Evolutionary conservation across 768 basidiomycete species (phyloP).

Genomic region (Omphalotus guepiniiformis): DNA sequence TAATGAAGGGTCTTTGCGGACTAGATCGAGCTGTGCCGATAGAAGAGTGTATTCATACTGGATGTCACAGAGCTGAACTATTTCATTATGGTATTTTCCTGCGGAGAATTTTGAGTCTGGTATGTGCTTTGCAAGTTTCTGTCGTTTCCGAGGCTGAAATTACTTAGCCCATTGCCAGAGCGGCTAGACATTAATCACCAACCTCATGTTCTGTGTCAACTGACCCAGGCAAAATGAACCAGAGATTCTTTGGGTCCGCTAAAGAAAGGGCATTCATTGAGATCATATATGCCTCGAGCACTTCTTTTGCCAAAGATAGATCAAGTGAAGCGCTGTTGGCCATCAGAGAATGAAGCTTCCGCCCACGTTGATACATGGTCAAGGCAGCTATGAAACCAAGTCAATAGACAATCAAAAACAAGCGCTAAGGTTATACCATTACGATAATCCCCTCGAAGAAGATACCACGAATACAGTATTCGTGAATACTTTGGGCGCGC

Average conservation of each 20-base stretch:
- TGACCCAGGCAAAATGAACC: slow-evolving; percentile 67
- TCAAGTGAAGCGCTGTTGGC: slow-evolving; percentile 32
- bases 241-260: slow-evolving; percentile 75
- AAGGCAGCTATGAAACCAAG: slow-evolving; percentile 58
- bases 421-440: slow-evolving; percentile 57
- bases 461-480: slow-evolving; percentile 94
- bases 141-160: slow-evolving; percentile 61
- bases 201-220: slow-evolving; percentile 44
- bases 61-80: slow-evolving; percentile 77
- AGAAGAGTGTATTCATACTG: slow-evolving; percentile 74
- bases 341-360: slow-evolving; percentile 64
- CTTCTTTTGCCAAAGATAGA: slow-evolving; percentile 54
- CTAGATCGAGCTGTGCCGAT: slow-evolving; percentile 72
- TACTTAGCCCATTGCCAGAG: slow-evolving; percentile 10
- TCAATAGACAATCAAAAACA: slow-evolving; percentile 8
- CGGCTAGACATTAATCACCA: no score
- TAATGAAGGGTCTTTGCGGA: slow-evolving; percentile 60
- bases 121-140: slow-evolving; percentile 65
- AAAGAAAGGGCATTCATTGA: slow-evolving; percentile 87
- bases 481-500: slow-evolving; percentile 80
- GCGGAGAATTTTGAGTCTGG: slow-evolving; percentile 68
- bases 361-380: slow-evolving; percentile 90
- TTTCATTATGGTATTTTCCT: slow-evolving; percentile 66
- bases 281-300: slow-evolving; percentile 75
- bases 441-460: slow-evolving; percentile 82